Evolutionary conservation across 2,329 filamentous ascomycete species (phyloP).

Genomic region (Lachnellula arida): DNA sequence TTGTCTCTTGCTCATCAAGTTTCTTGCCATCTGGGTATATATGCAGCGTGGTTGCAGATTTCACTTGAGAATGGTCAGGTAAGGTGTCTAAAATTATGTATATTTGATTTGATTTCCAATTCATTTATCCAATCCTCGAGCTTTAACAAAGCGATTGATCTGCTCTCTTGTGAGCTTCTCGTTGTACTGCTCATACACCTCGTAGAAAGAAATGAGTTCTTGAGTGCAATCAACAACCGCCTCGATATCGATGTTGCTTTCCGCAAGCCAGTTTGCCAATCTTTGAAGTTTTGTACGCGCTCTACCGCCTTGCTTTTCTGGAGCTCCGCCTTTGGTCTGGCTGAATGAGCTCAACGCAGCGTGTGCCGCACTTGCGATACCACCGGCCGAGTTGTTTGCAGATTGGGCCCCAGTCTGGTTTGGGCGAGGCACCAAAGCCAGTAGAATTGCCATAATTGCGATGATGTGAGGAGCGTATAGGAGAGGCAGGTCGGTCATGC

Average conservation of each 20-base stretch:
- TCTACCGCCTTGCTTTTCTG: constrained; percentile 18
- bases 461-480: constrained; percentile 65
- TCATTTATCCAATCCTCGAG: constrained; percentile 33
- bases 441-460: constrained; percentile 64
- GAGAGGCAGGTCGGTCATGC: constrained; percentile 65
- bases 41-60: neutral
- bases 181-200: constrained; percentile 39
- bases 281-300: constrained; percentile 40
- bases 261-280: constrained; percentile 63
- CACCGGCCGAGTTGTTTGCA: constrained; percentile 36
- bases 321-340: constrained; percentile 21
- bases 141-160: constrained; percentile 35
- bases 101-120: neutral
- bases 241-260: constrained; percentile 64
- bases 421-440: constrained; percentile 63
- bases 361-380: constrained; percentile 31
- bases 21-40: neutral
- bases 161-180: constrained; percentile 34
- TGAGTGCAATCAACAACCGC: constrained; percentile 66
- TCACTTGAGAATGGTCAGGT: neutral
- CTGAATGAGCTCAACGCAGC: constrained; percentile 28
- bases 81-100: neutral
- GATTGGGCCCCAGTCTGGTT: constrained; percentile 41
- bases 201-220: constrained; percentile 68
- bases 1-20: too few species aligned